A percentile compares a stretch with the other conserved stretches of the same genome.
phyloP scores from a whole-genome alignment of 768 basidiomycete genomes.

The Inosperma sp. region DNA sequence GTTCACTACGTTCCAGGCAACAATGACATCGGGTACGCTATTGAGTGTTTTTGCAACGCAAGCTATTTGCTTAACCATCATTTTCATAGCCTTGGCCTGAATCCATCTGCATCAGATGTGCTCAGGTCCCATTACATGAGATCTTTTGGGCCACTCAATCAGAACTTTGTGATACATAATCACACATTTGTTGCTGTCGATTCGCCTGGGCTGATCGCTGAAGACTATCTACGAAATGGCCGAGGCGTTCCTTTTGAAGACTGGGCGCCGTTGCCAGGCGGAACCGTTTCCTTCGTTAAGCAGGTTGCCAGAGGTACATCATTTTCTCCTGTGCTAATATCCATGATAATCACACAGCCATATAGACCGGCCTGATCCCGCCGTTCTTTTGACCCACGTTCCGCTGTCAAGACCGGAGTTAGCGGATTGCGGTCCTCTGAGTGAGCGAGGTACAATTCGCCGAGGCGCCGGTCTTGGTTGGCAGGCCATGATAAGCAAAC shows the following conservation, averaged over 20 bases:
- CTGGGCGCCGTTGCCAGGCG: conserved; percentile 51
- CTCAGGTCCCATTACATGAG: conserved; percentile 55
- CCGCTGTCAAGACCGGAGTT: conserved; percentile 74
- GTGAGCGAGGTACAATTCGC: conserved; percentile 68
- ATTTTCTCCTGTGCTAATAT: conserved; percentile 5
- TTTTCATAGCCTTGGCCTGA: conserved; percentile 40
- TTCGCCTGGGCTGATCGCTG: conserved; percentile 76
- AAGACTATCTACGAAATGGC: conserved; percentile 66
- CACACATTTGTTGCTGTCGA: conserved; percentile 72
- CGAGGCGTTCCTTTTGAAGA: conserved; percentile 44
- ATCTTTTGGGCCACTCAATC: conserved; percentile 68
- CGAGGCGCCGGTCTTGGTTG: conserved; percentile 78
- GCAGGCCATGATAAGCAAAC: conserved; percentile 76
- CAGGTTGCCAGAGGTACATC: conserved; percentile 36
- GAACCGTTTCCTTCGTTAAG: conserved; percentile 59
- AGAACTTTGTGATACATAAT: conserved; percentile 55
- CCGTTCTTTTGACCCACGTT: conserved; percentile 80
- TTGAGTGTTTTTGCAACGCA: background rate
- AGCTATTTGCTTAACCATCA: background rate
- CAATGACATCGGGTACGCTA: conserved; percentile 64
- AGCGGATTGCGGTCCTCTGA: conserved; percentile 69
- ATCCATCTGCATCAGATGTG: conserved; percentile 45
- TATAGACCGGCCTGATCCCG: conserved; percentile 38
- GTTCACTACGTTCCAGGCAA: conserved; percentile 74
- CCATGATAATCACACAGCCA: background rate